Evolutionary conservation across 345 rosid genomes (phyloP).

Genomic region (Aethionema arabicum): DNA sequence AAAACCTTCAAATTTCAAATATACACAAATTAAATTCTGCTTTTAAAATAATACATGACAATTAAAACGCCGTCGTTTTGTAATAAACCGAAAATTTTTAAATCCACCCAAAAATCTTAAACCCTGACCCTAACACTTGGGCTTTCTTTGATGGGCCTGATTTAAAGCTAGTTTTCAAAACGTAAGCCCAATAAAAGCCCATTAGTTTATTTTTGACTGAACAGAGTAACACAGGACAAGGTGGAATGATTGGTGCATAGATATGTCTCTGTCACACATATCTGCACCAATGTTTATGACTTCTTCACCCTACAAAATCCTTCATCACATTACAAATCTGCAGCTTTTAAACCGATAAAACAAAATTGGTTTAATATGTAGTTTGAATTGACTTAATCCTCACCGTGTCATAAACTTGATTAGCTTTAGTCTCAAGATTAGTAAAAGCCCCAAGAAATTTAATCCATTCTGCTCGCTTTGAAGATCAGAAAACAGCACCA

Average conservation of each 20-base stretch:
- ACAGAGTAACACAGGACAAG: conserved; percentile 39
- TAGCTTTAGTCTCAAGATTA: conserved; percentile 75
- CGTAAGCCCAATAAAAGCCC: no score
- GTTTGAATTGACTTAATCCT: conserved; percentile 25
- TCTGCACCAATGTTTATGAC: conserved; percentile 44
- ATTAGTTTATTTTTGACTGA: no score
- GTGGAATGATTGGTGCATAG: conserved; percentile 46
- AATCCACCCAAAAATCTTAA: no score
- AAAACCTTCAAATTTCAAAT: no score
- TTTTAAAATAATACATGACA: no score
- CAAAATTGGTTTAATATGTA: not conserved
- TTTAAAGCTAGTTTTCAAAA: no score
- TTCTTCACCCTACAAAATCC: conserved; percentile 53
- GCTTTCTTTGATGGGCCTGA: no score
- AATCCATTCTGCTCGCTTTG: conserved; percentile 88
- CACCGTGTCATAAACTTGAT: conserved; percentile 65
- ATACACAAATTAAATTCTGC: no score
- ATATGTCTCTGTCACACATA: conserved; percentile 55
- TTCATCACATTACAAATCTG: not conserved
- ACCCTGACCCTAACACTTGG: no score
- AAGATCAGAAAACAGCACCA: not conserved
- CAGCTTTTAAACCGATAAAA: not conserved
- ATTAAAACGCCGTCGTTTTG: no score
- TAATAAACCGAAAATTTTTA: no score
- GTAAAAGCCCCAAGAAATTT: conserved; percentile 83